A percentile compares a stretch with the other conserved stretches of the same genome.
Conservation (phyloP, 306 rosid species). For the Nissolia schottii region DNA sequence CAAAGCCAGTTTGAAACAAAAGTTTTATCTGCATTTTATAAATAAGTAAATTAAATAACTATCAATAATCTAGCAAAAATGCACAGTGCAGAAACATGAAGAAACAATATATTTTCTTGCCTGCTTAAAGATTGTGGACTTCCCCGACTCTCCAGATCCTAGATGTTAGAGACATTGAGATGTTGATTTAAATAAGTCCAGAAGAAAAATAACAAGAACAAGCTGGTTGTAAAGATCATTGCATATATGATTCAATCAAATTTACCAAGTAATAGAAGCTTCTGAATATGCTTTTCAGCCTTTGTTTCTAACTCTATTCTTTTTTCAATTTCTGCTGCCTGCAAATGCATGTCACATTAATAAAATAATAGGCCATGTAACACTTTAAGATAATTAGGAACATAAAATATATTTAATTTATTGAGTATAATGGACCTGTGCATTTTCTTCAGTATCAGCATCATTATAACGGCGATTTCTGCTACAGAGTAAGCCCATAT, state of each 20-base stretch:
- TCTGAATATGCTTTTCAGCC: slow-evolving; percentile 92
- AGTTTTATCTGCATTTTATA: slow-evolving; percentile 74
- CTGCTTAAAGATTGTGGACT: slow-evolving; percentile 97
- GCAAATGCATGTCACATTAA: slow-evolving; percentile 33
- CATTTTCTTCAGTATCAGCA: slow-evolving; percentile 72
- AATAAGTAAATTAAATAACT: slow-evolving; percentile 5
- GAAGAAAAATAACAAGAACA: background rate
- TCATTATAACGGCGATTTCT: slow-evolving; percentile 62
- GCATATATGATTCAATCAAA: slow-evolving; percentile 14
- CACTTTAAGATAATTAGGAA: background rate
- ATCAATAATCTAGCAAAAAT: background rate
- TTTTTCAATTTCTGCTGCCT: slow-evolving; percentile 90
- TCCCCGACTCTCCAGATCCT: slow-evolving; percentile 97
- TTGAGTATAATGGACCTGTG: slow-evolving; percentile 51
- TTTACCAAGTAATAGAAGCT: slow-evolving; percentile 92
- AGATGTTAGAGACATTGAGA: background rate
- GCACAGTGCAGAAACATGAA: background rate
- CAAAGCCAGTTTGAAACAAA: slow-evolving; percentile 95
- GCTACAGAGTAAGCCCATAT: slow-evolving; percentile 95
- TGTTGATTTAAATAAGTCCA: slow-evolving; percentile 8
- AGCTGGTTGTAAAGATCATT: background rate
- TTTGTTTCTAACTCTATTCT: slow-evolving; percentile 87
- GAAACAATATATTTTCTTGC: slow-evolving; percentile 41
- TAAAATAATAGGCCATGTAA: slow-evolving; percentile 13
- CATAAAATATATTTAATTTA: background rate